These are phyloP conservation scores for Triticum timopheevii DNA, from an alignment of 176 grass and related monocot genomes.

Conservation along the genomic window DNA sequence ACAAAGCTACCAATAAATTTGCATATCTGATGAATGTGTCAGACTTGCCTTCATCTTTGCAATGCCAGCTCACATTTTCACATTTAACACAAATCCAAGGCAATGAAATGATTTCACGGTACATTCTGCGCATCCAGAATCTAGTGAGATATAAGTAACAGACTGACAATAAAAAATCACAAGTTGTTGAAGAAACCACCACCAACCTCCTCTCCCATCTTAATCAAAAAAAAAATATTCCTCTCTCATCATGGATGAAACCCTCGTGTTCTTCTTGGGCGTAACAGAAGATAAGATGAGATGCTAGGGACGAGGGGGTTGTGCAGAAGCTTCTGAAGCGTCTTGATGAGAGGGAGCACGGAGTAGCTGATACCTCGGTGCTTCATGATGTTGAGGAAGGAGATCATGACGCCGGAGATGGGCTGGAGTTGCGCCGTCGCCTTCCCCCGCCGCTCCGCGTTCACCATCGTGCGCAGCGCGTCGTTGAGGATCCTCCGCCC, in stretches of 20 bases:
- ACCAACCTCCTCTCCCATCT: neutral
- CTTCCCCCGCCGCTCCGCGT: conserved; percentile 68
- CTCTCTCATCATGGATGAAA: neutral
- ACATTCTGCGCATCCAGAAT: neutral
- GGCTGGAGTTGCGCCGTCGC: conserved; percentile 73
- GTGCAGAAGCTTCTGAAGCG: neutral
- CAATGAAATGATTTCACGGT: neutral
- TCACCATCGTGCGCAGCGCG: conserved; percentile 80
- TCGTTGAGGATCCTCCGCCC: conserved; percentile 90
- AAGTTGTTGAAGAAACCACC: neutral
- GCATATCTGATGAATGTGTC: neutral
- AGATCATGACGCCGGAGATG: conserved; percentile 85
- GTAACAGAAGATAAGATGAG: neutral
- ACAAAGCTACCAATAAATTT: neutral
- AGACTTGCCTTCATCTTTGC: neutral
- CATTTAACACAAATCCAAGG: neutral
- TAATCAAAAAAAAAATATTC: neutral
- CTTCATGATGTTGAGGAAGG: conserved; percentile 98
- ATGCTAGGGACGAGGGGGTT: neutral
- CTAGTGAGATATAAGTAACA: neutral
- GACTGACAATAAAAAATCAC: neutral
- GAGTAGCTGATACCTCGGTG: conserved; percentile 56
- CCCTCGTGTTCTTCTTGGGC: neutral
- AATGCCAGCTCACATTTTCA: neutral
- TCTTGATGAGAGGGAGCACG: neutral